Percentiles rank a stretch among this genome's conserved stretches.
These are phyloP conservation scores for Zygosaccharomyces rouxii DNA, from an alignment of 805 yeast genomes.

Conservation along the genomic window DNA sequence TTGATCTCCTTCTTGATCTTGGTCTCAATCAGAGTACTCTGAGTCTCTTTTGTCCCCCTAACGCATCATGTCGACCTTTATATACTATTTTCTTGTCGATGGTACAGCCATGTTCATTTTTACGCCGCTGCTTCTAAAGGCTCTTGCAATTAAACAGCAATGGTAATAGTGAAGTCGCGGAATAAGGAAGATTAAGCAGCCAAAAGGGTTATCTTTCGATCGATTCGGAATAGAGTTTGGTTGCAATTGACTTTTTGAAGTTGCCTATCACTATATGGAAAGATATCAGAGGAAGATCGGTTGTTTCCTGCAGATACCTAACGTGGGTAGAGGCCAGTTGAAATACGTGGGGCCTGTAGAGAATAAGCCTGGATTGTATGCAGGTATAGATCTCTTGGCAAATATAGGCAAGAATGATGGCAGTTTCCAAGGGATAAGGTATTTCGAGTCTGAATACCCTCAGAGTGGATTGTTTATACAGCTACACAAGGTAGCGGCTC, in stretches of 20 bases:
- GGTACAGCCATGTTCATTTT: slow-evolving; percentile 2
- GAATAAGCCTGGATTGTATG: slow-evolving; percentile 70
- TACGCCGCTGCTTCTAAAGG: background rate
- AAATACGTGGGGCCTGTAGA: slow-evolving; percentile 69
- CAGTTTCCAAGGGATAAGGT: slow-evolving; percentile 63
- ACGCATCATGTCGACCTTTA: background rate
- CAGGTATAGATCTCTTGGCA: slow-evolving; percentile 78
- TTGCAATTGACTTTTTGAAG: background rate
- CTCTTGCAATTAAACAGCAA: background rate
- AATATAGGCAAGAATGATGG: slow-evolving; percentile 82
- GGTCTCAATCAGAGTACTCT: too few species aligned
- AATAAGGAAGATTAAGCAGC: background rate
- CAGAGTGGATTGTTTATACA: slow-evolving; percentile 72
- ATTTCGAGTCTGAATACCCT: slow-evolving; percentile 61
- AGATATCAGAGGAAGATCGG: slow-evolving; percentile 29
- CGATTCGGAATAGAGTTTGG: background rate
- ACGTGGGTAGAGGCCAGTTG: slow-evolving; percentile 63
- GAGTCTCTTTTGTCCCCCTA: background rate
- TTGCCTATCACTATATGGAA: slow-evolving; percentile 6
- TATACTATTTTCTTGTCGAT: background rate
- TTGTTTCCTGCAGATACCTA: slow-evolving; percentile 49
- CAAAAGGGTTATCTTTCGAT: background rate
- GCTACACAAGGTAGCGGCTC: slow-evolving; percentile 41
- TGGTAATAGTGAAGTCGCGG: background rate
- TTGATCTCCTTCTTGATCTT: background rate